Base-by-base conservation (phyloP, 148 eudicot species). In the Chenopodium berlandieri region DNA sequence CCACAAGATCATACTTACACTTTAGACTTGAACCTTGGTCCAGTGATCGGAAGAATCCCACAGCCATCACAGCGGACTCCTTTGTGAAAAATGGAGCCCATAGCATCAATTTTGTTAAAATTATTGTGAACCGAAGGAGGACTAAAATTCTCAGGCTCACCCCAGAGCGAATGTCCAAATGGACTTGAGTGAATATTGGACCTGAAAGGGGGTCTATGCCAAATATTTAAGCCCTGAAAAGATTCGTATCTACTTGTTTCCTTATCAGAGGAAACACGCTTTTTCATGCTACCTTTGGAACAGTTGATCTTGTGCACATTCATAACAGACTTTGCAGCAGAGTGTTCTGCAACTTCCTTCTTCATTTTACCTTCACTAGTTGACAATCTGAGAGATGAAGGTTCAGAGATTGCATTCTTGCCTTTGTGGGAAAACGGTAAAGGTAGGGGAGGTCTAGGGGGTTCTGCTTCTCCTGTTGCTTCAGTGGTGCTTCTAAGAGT, bases 61-160 rank as follows among this genome's bases (percentile, higher is more conserved):
- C 99, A 96, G 4, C 92, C 99, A 89, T 94, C 98, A 84, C 99
- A 96, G n/a, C 88, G 84, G 78, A 96, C 90, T 81, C 99, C 98
- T 46, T 84, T 84, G 82, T 96, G 99, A 78, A 91, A 90, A 9
- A 88, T 81, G 70, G 80, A 34, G 20, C 84, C 85, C 46, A 83
- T 34, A 32, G 76, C 70, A 17, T 16, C 60, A 54, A 54, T 17
- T 54, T 74, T 80, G 56, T 63, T 81, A 75, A 62, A 52, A 79
- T 75, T 84, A 62, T 82, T 52, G 22, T 62, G 17, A 37, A 62
- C 4, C n/a, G 63, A 16, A 30, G 66, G 37, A 66, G 44, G 63
- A 58, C n/a, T 30, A 6, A 20, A 86, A 77, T 54, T 71, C 23
- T 71, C 66, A 22, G 66, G 25, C 66, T 8, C 10, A 62, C 10